A percentile compares a stretch with the other conserved stretches of the same genome.
These are phyloP conservation scores for Leishmania tarentolae DNA, from an alignment of 208 protist species.

Conservation along the genomic window DNA sequence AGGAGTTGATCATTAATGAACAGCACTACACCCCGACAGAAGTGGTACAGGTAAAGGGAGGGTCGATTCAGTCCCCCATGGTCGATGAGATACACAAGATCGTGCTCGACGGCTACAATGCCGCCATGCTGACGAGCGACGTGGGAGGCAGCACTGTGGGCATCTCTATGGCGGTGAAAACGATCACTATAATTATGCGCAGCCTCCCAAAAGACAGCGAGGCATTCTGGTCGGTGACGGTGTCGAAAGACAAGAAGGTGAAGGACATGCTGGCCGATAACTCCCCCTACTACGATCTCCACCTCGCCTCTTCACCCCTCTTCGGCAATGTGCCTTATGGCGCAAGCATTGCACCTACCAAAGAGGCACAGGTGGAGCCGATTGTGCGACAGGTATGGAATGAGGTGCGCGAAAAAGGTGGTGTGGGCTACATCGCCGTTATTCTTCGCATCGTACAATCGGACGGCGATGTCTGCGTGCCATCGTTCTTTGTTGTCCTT, in stretches of 20 bases:
- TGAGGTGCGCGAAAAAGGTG: slow-evolving; percentile 33
- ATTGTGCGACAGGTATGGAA: slow-evolving; percentile 33
- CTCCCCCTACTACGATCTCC: slow-evolving; percentile 40
- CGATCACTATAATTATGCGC: slow-evolving; percentile 29
- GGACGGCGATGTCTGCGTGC: slow-evolving; percentile 54
- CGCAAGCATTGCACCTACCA: slow-evolving; percentile 26
- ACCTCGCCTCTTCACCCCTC: slow-evolving; percentile 57
- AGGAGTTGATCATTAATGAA: slow-evolving; percentile 18
- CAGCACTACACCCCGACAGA: slow-evolving; percentile 34
- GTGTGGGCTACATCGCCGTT: slow-evolving; percentile 30
- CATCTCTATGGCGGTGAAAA: slow-evolving; percentile 37
- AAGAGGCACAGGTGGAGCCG: slow-evolving; percentile 36
- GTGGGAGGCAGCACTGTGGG: slow-evolving; percentile 38
- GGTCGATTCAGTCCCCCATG: slow-evolving; percentile 29
- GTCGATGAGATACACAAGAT: slow-evolving; percentile 36
- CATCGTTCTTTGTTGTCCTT: slow-evolving; percentile 46
- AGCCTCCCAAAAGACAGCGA: slow-evolving; percentile 24
- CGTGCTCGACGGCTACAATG: slow-evolving; percentile 49
- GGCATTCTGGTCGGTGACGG: slow-evolving; percentile 51
- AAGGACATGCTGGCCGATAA: slow-evolving; percentile 55
- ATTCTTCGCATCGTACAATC: slow-evolving; percentile 37
- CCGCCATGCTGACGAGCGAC: slow-evolving; percentile 45
- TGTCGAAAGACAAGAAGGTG: slow-evolving; percentile 37
- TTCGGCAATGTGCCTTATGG: slow-evolving; percentile 54
- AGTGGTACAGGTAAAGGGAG: slow-evolving; percentile 33